Evolutionary conservation across 2,329 filamentous ascomycete genomes (phyloP), one percentile per base, ranked within the genome.

Genomic region (Fusarium beomiforme): DNA sequence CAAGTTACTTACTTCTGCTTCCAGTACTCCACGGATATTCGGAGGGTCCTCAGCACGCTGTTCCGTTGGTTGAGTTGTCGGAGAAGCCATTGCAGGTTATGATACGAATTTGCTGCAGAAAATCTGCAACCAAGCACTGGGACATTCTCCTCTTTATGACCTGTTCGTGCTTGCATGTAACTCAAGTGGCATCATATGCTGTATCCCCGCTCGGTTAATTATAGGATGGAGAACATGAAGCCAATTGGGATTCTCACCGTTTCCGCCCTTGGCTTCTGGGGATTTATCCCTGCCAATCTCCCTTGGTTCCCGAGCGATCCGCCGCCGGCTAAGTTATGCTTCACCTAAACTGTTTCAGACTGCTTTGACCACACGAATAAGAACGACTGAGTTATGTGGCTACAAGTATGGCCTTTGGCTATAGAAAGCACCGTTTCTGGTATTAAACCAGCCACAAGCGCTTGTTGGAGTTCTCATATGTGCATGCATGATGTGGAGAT

Each of bases 61-160:
- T 2, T 19, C 13, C 21, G 11, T 5, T 10, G 12, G 24, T n/a
- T 60, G 34, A 4, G 23, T 10, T 17, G n/a, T 7, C 19, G 64
- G 23, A 6, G 62, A 42, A 37, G 46, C 13, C 62, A 67, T 67
- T 47, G 6, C 3, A 16, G 5, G 29, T 1, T 10, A 24, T 14
- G 3, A 24, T 3, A 13, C 1, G 19, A 37, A 13, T 8, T 2
- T 2, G 3, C n/a, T 23, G 26, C 3, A 42, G 26, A 39, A n/a
- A 8, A 17, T 5, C 12, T 21, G 4, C n/a, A 14, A 36, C 4
- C 2, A 29, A 9, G 34, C 14, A 3, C 9, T 60, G 53, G 61
- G 29, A 21, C 19, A 11, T 19, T 17, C 54, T 61, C 61, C 62
- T 54, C 62, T 67, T 67, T 61, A 67, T 67, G 36, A 16, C 9